Evolutionary conservation across 2,329 filamentous ascomycete species (phyloP).

Genomic region (Didymella keratinophila): DNA sequence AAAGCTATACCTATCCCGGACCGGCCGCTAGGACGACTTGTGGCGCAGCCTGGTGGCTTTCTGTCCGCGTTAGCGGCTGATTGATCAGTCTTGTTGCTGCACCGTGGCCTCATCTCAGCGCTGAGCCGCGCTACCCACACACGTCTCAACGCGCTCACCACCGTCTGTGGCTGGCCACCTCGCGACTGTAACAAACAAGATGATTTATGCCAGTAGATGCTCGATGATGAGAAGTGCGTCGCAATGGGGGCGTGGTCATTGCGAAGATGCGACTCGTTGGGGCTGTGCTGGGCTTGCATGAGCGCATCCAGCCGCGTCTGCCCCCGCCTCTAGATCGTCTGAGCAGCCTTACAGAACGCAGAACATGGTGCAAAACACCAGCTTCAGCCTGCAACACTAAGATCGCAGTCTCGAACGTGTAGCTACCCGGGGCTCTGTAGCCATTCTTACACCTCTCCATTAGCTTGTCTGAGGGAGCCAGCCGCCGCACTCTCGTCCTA

Average conservation of each 20-base stretch:
- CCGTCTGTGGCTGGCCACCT: background rate
- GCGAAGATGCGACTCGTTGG: background rate
- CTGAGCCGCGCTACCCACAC: background rate
- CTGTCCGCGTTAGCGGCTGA: no score
- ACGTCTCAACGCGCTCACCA: background rate
- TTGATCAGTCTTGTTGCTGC: background rate
- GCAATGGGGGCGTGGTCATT: background rate
- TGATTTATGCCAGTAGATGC: constrained; percentile 1
- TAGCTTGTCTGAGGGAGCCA: background rate
- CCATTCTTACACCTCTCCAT: background rate
- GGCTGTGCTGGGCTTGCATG: background rate
- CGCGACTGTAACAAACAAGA: background rate
- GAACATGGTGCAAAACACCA: background rate
- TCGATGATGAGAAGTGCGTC: background rate
- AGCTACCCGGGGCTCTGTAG: background rate
- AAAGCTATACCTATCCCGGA: no score
- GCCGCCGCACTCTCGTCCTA: constrained; percentile 5
- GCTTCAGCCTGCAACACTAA: background rate
- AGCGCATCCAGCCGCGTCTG: background rate
- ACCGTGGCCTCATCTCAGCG: constrained; percentile 1
- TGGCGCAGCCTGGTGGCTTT: no score
- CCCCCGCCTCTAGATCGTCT: background rate
- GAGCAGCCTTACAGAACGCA: background rate
- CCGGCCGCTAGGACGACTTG: no score
- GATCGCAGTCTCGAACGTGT: background rate